These are phyloP conservation scores for Cutaneotrichosporon sp. DNA, from an alignment of 1,284 basidiomycete genomes.

Conservation along the genomic window DNA sequence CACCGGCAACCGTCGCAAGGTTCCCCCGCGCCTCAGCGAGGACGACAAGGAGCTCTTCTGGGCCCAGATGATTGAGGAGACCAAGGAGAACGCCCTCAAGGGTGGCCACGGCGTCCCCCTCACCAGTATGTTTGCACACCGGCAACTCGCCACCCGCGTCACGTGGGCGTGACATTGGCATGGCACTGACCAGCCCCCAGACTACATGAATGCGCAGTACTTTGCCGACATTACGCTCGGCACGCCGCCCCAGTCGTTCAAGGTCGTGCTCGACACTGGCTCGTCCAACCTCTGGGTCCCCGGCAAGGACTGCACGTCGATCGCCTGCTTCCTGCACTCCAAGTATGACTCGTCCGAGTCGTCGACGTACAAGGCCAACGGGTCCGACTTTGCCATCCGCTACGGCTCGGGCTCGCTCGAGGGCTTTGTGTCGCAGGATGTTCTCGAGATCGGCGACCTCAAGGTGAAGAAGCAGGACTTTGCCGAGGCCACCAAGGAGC, in stretches of 20 bases:
- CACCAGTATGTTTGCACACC: constrained; percentile 61
- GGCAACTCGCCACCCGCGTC: neutral
- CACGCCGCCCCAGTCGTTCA: constrained; percentile 51
- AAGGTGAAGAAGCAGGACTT: constrained; percentile 75
- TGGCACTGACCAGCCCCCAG: constrained; percentile 47
- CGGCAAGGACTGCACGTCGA: constrained; percentile 79
- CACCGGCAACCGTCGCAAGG: constrained; percentile 53
- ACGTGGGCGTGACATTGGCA: neutral
- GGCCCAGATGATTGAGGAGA: constrained; percentile 59
- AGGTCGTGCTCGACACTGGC: constrained; percentile 60
- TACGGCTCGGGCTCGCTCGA: constrained; percentile 98
- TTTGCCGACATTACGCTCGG: constrained; percentile 81
- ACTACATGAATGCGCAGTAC: constrained; percentile 99
- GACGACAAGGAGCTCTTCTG: constrained; percentile 67
- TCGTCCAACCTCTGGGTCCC: constrained; percentile 65
- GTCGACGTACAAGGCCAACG: constrained; percentile 86
- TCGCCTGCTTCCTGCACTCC: constrained; percentile 89
- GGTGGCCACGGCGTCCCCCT: constrained; percentile 86
- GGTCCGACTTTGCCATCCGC: constrained; percentile 82
- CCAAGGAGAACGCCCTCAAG: constrained; percentile 52
- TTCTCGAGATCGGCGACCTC: constrained; percentile 77
- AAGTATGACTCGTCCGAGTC: constrained; percentile 88
- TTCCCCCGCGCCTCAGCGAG: constrained; percentile 54
- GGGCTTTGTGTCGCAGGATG: constrained; percentile 88
- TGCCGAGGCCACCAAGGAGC: constrained; percentile 94